Evolutionary conservation across 2,329 filamentous ascomycete genomes (phyloP).

Genomic region (Curvularia eragrostidis): DNA sequence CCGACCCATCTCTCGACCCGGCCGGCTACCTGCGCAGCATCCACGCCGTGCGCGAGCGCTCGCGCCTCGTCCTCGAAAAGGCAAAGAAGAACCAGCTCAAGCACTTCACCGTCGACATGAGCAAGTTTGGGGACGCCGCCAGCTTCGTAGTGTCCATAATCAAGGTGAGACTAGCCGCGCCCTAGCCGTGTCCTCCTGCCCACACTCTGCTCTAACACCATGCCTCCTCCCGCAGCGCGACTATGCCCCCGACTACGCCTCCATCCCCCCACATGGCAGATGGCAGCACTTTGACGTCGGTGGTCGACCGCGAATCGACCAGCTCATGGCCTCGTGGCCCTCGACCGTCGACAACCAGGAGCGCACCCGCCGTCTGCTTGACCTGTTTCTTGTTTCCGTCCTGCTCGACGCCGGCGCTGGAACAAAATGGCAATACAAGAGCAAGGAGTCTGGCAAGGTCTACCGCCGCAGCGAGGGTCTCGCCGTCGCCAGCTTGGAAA

Average conservation of each 20-base stretch:
- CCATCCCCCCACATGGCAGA: conserved; percentile 80
- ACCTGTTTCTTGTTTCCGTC: conserved; percentile 81
- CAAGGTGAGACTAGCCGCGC: conserved; percentile 68
- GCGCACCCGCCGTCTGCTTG: conserved; percentile 75
- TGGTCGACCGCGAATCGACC: conserved; percentile 73
- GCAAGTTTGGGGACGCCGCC: conserved; percentile 82
- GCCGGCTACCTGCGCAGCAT: conserved; percentile 91
- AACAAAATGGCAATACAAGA: conserved; percentile 90
- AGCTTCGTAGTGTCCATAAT: conserved; percentile 91
- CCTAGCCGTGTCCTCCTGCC: neutral
- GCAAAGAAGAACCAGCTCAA: conserved; percentile 77
- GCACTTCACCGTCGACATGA: conserved; percentile 89
- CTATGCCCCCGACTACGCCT: conserved; percentile 70
- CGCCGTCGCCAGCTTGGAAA: conserved; percentile 78
- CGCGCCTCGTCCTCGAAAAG: conserved; percentile 75
- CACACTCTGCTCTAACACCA: conserved; percentile 8
- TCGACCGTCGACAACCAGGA: conserved; percentile 73
- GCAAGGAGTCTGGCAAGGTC: conserved; percentile 80
- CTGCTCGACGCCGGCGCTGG: conserved; percentile 88
- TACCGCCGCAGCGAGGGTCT: conserved; percentile 89
- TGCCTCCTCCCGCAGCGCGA: conserved; percentile 61
- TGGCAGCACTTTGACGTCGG: conserved; percentile 88
- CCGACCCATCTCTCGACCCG: conserved; percentile 86
- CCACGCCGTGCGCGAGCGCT: conserved; percentile 82
- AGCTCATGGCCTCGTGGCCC: conserved; percentile 73